phyloP scores from a whole-genome alignment of 2,329 filamentous ascomycete species.

The Chrysosporium queenslandicum region DNA sequence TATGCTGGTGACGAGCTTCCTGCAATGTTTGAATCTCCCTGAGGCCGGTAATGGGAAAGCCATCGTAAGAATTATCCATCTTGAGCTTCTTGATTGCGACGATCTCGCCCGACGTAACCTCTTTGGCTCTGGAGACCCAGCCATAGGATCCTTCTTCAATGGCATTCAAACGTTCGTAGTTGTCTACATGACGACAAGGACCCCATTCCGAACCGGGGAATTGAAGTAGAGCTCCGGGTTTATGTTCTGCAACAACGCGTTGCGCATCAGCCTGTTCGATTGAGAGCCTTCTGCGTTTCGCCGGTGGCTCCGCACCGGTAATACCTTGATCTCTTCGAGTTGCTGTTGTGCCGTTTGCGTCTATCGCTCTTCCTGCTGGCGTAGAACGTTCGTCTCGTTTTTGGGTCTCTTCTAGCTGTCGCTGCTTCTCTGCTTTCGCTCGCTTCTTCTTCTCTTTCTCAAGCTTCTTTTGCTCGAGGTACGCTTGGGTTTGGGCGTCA shows the following conservation, averaged over 20 bases:
- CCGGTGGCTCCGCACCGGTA: conserved; percentile 38
- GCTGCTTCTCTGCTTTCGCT: conserved; percentile 70
- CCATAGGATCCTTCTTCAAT: conserved; percentile 98
- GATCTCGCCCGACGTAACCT: conserved; percentile 62
- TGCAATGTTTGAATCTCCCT: conserved; percentile 88
- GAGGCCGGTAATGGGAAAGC: conserved; percentile 82
- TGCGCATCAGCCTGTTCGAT: conserved; percentile 31
- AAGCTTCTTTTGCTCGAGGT: conserved; percentile 56
- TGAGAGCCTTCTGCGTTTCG: conserved; percentile 54
- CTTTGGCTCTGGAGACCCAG: conserved; percentile 76
- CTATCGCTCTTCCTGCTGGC: conserved; percentile 20
- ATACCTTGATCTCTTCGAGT: conserved; percentile 16
- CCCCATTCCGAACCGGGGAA: conserved; percentile 62
- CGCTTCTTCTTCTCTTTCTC: conserved; percentile 88
- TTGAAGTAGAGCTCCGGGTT: conserved; percentile 53
- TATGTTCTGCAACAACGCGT: conserved; percentile 20
- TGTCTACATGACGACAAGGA: conserved; percentile 65
- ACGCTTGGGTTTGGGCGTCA: conserved; percentile 66
- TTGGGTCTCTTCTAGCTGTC: conserved; percentile 48
- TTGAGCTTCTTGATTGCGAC: conserved; percentile 93
- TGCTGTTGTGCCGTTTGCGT: conserved; percentile 9
- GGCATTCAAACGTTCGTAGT: conserved; percentile 86
- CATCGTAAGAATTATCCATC: conserved; percentile 67
- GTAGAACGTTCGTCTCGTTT: conserved; percentile 32
- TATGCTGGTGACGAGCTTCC: conserved; percentile 68